phyloP scores from a whole-genome alignment of 805 yeast genomes.

The Candida alai region DNA sequence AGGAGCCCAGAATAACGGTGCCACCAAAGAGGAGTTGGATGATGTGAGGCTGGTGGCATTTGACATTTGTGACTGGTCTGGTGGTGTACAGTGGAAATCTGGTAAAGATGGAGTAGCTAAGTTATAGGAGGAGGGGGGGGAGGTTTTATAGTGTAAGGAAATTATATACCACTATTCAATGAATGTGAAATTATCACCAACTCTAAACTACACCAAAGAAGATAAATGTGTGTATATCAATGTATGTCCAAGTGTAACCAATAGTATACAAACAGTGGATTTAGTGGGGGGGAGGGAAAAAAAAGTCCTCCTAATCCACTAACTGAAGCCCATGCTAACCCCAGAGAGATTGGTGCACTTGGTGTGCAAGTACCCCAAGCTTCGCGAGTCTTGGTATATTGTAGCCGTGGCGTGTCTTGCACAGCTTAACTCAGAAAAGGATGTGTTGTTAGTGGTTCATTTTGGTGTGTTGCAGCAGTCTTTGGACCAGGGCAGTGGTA shows the following conservation, averaged over 20 bases:
- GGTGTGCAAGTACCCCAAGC: conserved; percentile 46
- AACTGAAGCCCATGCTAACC: conserved; percentile 26
- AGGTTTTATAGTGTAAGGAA: too few relatives aligned
- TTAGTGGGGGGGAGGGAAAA: conserved; percentile 1
- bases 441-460: conserved; percentile 64
- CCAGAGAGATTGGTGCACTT: conserved; percentile 46
- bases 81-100: conserved; percentile 41
- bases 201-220: too few relatives aligned
- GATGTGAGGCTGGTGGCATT: conserved; percentile 61
- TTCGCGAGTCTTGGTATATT: conserved; percentile 61
- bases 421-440: conserved; percentile 74
- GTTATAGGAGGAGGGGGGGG: conserved; percentile 24
- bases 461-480: conserved; percentile 48
- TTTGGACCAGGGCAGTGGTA: conserved; percentile 22
- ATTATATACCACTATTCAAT: too few relatives aligned
- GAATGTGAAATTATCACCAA: too few relatives aligned
- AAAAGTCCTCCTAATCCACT: neutral
- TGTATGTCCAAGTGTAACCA: neutral
- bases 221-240: neutral
- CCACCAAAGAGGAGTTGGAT: conserved; percentile 56
- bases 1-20: conserved; percentile 82
- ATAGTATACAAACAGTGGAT: neutral
- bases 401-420: conserved; percentile 75
- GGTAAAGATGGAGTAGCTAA: conserved; percentile 59
- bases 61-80: conserved; percentile 70